Evolutionary conservation across 1,284 basidiomycete genomes (phyloP).

Genomic region (Fomitopsis palustris): DNA sequence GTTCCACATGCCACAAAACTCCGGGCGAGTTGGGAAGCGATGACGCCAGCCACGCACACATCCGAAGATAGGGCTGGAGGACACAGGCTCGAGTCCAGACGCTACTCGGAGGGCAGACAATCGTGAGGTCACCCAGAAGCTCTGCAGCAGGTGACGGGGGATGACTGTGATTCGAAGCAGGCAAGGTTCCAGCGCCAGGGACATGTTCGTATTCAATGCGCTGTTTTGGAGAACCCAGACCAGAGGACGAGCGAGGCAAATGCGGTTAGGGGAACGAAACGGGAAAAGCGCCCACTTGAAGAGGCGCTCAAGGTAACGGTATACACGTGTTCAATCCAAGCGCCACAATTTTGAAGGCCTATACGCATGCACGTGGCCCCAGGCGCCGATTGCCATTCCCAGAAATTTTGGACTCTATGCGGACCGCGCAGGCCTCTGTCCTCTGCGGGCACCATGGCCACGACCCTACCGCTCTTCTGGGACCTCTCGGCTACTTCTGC

Average conservation of each 20-base stretch:
- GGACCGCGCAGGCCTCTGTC: neutral
- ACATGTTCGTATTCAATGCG: neutral
- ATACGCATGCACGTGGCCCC: constrained; percentile 2
- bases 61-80: neutral
- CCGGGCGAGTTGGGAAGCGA: neutral
- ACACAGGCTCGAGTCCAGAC: neutral
- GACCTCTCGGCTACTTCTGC: constrained; percentile 83
- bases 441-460: constrained; percentile 51
- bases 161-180: neutral
- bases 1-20: neutral
- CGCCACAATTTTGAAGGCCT: neutral
- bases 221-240: neutral
- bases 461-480: constrained; percentile 92
- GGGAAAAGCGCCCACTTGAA: neutral
- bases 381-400: constrained; percentile 3
- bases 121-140: neutral
- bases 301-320: no score
- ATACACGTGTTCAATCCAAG: no score
- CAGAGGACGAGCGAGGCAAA: neutral
- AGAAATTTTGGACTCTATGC: constrained; percentile 11
- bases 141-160: neutral
- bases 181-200: neutral
- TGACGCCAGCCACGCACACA: neutral
- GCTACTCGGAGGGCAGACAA: neutral
- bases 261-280: neutral